These are phyloP conservation scores for Aspergillus cavernicola DNA, from an alignment of 495 filamentous ascomycete genomes.

Conservation along the genomic window DNA sequence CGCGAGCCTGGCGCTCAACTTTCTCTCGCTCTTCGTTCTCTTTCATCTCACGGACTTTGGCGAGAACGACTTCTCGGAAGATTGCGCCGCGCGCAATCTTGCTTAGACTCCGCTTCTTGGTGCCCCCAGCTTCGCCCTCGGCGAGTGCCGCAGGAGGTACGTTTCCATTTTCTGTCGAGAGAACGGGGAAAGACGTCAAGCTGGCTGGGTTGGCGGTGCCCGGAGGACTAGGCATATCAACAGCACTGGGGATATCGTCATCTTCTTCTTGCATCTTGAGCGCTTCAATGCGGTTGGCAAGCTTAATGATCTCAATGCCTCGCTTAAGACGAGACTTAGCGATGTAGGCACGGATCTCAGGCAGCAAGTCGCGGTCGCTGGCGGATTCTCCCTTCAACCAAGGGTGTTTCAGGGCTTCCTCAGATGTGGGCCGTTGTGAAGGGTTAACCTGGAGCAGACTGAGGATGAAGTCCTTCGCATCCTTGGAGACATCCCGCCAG, in stretches of 20 bases:
- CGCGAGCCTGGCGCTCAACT: conserved; percentile 52
- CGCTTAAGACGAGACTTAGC: conserved; percentile 84
- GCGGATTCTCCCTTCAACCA: conserved; percentile 93
- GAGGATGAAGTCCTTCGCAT: conserved; percentile 94
- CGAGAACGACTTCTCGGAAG: conserved; percentile 95
- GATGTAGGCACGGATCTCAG: conserved; percentile 93
- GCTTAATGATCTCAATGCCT: conserved; percentile 95
- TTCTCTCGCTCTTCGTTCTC: conserved; percentile 72
- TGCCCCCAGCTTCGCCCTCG: conserved; percentile 20
- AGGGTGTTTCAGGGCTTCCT: conserved; percentile 75
- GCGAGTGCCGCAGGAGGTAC: conserved; percentile 13
- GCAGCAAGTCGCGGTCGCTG: conserved; percentile 91
- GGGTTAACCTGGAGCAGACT: conserved; percentile 76
- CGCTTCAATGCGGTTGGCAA: conserved; percentile 93
- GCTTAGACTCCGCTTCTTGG: conserved; percentile 65
- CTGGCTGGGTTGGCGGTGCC: conserved; percentile 6
- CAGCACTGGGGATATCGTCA: conserved; percentile 63
- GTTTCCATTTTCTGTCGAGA: conserved; percentile 17
- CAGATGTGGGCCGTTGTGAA: conserved; percentile 70
- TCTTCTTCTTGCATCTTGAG: conserved; percentile 96
- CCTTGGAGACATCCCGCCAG: conserved; percentile 94
- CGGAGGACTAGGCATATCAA: conserved; percentile 34
- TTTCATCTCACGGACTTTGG: conserved; percentile 93
- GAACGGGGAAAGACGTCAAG: conserved; percentile 16
- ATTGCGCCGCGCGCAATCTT: conserved; percentile 83